Evolutionary conservation across 768 basidiomycete species (phyloP).

Genomic region (Russula olivacea): DNA sequence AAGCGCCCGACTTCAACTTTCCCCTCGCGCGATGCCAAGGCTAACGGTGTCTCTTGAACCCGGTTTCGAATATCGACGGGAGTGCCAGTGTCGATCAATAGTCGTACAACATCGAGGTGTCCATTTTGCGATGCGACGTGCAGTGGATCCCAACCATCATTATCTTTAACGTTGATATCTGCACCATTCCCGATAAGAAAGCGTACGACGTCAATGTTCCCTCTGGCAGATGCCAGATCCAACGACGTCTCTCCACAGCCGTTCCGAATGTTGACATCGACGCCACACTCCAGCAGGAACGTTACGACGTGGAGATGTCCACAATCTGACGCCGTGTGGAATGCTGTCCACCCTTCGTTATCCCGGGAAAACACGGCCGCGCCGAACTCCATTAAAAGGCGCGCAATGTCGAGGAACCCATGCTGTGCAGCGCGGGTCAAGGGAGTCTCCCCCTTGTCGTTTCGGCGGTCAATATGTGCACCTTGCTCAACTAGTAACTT

Average conservation of each 20-base stretch:
- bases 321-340: not conserved
- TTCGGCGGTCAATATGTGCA: not conserved
- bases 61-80: not conserved
- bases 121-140: not conserved
- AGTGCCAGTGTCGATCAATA: not conserved
- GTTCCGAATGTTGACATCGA: not conserved
- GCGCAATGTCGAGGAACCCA: not conserved
- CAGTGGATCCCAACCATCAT: not conserved
- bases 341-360: not conserved
- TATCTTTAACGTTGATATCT: not conserved
- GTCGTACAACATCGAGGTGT: not conserved
- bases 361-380: not conserved
- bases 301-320: not conserved
- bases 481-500: not conserved
- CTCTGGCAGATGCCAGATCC: not conserved
- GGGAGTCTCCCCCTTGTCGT: not conserved
- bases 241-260: not conserved
- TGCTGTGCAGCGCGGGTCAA: not conserved
- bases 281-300: not conserved
- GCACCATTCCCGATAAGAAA: not conserved
- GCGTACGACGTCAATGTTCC: not conserved
- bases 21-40: not conserved
- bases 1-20: not conserved
- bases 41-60: not conserved
- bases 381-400: not conserved